These are phyloP conservation scores for Actinomortierella ambigua DNA, from an alignment of 371 early-diverging fungal genomes.

Conservation along the genomic window DNA sequence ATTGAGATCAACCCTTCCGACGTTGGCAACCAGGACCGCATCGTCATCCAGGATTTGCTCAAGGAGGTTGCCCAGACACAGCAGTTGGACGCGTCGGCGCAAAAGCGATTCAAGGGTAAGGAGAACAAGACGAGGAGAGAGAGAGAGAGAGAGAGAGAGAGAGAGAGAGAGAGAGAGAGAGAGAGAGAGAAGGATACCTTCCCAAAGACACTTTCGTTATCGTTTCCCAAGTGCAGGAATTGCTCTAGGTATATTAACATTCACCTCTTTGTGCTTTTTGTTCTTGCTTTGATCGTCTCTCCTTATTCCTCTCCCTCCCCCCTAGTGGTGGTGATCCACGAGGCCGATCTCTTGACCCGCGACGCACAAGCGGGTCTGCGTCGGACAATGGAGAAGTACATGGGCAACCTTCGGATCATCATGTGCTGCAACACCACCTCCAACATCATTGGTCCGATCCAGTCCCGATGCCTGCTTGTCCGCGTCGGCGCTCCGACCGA, in stretches of 20 bases:
- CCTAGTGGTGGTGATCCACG: constrained; percentile 92
- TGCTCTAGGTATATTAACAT: background rate
- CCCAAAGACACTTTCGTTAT: background rate
- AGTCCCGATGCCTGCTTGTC: constrained; percentile 93
- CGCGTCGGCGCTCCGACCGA: constrained; percentile 86
- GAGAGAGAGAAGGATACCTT: no score
- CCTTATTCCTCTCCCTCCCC: background rate
- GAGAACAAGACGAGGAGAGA: no score
- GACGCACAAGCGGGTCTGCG: constrained; percentile 99
- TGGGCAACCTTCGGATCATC: constrained; percentile 91
- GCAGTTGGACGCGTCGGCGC: constrained; percentile 85
- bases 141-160: no score
- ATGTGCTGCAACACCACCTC: constrained; percentile 91
- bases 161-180: no score
- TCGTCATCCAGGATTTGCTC: constrained; percentile 96
- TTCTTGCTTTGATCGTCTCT: background rate
- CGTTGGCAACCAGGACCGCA: constrained; percentile 94
- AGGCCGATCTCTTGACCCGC: constrained; percentile 92
- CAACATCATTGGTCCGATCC: constrained; percentile 95
- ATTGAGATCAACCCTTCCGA: constrained; percentile 94
- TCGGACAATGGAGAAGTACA: constrained; percentile 99
- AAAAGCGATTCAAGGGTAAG: constrained; percentile 86
- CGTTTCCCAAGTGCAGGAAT: no score
- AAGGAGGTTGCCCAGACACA: constrained; percentile 99
- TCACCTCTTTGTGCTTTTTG: constrained; percentile 1